Conservation (phyloP, 192 early-diverging fungal species). For the Geranomyces michiganensis region DNA sequence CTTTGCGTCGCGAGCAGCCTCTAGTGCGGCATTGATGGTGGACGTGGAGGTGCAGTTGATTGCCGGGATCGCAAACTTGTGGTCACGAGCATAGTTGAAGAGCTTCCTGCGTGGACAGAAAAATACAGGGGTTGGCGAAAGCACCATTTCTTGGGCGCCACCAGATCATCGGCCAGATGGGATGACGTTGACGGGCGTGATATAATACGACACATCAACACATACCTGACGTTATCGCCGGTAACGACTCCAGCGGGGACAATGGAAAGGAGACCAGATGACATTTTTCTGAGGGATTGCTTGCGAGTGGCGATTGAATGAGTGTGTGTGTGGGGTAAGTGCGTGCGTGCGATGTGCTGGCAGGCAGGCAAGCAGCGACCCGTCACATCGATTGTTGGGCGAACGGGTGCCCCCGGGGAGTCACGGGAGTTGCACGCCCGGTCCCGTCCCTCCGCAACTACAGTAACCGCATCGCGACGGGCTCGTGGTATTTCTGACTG, state of each 20-base stretch:
- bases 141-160: no score
- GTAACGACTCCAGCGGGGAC: slow-evolving; percentile 91
- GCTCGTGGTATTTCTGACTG: no score
- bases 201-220: no score
- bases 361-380: no score
- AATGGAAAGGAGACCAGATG: slow-evolving; percentile 72
- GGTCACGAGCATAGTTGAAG: slow-evolving; percentile 60
- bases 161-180: background rate
- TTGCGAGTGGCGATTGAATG: background rate
- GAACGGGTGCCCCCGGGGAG: no score
- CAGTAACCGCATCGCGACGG: no score
- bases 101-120: slow-evolving; percentile 39
- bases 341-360: no score
- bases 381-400: no score
- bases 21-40: slow-evolving; percentile 88
- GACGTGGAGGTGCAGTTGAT: slow-evolving; percentile 95
- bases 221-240: slow-evolving; percentile 87
- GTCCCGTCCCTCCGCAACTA: no score
- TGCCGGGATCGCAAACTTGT: slow-evolving; percentile 93
- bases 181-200: no score
- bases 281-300: slow-evolving; percentile 15
- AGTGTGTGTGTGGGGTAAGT: background rate
- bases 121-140: background rate
- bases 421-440: no score
- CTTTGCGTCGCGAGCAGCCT: slow-evolving; percentile 92